Evolutionary conservation across 2,329 filamentous ascomycete genomes (phyloP), one percentile per base, ranked within the genome.

Genomic region (Fusarium bactridioides): DNA sequence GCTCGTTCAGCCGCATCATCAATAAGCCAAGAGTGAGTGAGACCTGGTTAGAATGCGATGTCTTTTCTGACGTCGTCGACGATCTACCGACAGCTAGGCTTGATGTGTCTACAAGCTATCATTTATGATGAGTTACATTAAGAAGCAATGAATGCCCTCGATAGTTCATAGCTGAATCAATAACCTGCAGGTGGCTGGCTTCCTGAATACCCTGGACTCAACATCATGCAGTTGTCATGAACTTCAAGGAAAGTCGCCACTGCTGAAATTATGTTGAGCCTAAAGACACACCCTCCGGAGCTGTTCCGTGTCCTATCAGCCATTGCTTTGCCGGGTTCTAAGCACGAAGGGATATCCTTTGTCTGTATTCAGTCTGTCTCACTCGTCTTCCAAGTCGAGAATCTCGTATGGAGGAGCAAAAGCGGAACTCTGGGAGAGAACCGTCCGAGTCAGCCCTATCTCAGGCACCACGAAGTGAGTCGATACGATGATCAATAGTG

Each of bases 401-500:
- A 25, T 33, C 15, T 55, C 27, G n/a, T 60, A 29, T 37, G 38
- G 33, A 45, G n/a, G 44, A 27, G 44, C 47, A 47, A 37, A 58
- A 23, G n/a, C 16, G 41, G 51, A 41, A 50, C 48, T 58, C 21
- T 47, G 37, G n/a, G 25, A 21, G n/a, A 53, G 27, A 55, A 27
- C 35, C 37, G 33, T 33, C 54, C 38, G 27, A 21, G n/a, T 64
- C 70, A 73, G 66, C 70, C 70, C 48, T 73, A 61, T 25, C 57
- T 25, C 66, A 67, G 48, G 57, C 35, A 67, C 61, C 25, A 8
- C 19, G 29, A 31, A 35, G 21, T 38, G 29, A 43, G 40, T 44
- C 35, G 18, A 55, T 58, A 23, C 10, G 35, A 67, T 27, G 35
- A n/a, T 38, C 56, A 43, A 44, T 45, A 12, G 29, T 25, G 18